Percentiles rank a stretch among this genome's conserved stretches.
phyloP scores from a whole-genome alignment of 768 basidiomycete genomes.

The Steccherinum ochraceum region DNA sequence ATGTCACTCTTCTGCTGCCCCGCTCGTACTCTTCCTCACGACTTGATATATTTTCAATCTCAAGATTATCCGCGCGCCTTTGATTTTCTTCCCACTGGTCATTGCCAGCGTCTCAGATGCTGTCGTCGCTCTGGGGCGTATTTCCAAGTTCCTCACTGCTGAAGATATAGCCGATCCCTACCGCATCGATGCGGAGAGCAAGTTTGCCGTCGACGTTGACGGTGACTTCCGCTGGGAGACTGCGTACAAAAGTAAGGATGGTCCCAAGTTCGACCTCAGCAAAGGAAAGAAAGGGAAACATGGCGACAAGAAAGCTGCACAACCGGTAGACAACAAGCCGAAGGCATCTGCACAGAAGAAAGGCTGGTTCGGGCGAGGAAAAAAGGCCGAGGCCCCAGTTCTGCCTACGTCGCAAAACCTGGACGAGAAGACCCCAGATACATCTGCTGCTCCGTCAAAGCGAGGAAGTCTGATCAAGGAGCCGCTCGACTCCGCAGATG shows the following conservation, averaged over 20 bases:
- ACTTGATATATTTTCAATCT: slow-evolving; percentile 8
- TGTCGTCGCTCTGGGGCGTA: slow-evolving; percentile 67
- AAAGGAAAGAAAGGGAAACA: slow-evolving; percentile 22
- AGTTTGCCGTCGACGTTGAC: slow-evolving; percentile 60
- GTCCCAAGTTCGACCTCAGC: slow-evolving; percentile 12
- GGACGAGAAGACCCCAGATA: slow-evolving; percentile 3
- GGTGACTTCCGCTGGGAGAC: slow-evolving; percentile 84
- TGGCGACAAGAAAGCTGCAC: slow-evolving; percentile 14
- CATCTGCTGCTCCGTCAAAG: slow-evolving; percentile 9
- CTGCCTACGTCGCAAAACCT: slow-evolving; percentile 12
- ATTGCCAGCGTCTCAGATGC: slow-evolving; percentile 62
- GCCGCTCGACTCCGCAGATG: slow-evolving; percentile 24
- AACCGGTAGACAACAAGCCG: slow-evolving; percentile 5
- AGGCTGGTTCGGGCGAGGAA: slow-evolving; percentile 12
- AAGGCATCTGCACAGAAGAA: slow-evolving; percentile 11
- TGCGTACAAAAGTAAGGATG: slow-evolving; percentile 27
- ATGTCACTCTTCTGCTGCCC: slow-evolving; percentile 44
- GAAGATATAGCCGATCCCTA: slow-evolving; percentile 66
- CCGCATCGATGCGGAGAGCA: slow-evolving; percentile 43
- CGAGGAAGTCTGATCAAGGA: slow-evolving; percentile 21
- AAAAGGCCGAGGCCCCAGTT: slow-evolving; percentile 9
- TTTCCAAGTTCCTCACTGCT: slow-evolving; percentile 77
- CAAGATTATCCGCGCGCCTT: slow-evolving; percentile 53
- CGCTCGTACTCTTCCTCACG: not conserved
- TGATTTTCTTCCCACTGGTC: slow-evolving; percentile 51